Conservation (phyloP, 1,139 yeast species). For the Candida sojae region DNA sequence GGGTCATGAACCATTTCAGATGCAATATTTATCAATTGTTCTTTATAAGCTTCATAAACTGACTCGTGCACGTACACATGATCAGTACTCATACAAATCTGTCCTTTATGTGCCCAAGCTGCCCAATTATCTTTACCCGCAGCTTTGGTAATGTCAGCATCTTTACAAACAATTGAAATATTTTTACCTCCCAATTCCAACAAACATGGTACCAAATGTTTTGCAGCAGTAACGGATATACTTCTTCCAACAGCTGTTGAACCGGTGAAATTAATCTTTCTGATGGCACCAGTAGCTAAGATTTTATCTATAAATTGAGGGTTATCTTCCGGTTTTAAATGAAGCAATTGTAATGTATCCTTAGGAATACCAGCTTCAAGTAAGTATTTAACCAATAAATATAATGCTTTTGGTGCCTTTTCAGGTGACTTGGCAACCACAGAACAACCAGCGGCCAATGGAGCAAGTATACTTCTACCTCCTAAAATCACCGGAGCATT, state of each 20-base stretch:
- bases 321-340: constrained; percentile 28
- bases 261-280: constrained; percentile 47
- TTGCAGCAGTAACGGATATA: constrained; percentile 36
- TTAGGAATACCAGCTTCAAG: constrained; percentile 42
- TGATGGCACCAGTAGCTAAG: constrained; percentile 25
- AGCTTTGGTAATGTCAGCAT: constrained; percentile 33
- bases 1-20: constrained; percentile 18
- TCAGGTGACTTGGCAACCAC: constrained; percentile 45
- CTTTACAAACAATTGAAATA: constrained; percentile 30
- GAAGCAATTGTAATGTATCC: constrained; percentile 35
- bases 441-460: constrained; percentile 53
- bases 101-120: constrained; percentile 46
- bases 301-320: constrained; percentile 24
- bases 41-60: constrained; percentile 27
- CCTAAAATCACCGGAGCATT: constrained; percentile 48
- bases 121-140: constrained; percentile 31
- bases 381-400: constrained; percentile 32
- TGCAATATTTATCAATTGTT: constrained; percentile 22
- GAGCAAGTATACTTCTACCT: constrained; percentile 40
- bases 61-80: constrained; percentile 32
- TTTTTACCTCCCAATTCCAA: constrained; percentile 51
- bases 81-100: constrained; percentile 50
- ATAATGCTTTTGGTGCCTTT: constrained; percentile 31
- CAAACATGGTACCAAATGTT: constrained; percentile 35
- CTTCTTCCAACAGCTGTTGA: constrained; percentile 38